Base-by-base conservation (phyloP, 768 basidiomycete species). In the Suillus subluteus region DNA sequence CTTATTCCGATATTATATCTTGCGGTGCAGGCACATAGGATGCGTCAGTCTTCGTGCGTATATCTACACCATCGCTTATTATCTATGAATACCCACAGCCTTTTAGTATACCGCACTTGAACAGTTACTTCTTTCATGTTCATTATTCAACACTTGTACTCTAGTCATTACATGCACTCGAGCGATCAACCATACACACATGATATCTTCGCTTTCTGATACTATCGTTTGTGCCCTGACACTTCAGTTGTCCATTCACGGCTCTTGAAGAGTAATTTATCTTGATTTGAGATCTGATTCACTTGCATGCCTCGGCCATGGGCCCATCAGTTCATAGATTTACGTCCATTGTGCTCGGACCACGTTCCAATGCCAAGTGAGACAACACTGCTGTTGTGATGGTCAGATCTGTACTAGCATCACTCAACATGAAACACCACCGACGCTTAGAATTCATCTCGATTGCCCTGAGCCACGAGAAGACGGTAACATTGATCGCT, bases 11-110 rank as follows among this genome's bases (percentile, higher is more conserved):
- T 71, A 48, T 43, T 21, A 71, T 75, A 66, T 16, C 63, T 69
- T 58, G 41, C 7, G 15, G 16, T 40, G 6, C 62, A 65, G 70
- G 64, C 58, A 41, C 63, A 43, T 56, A 8, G 50, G 61, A 58
- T 64, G 64, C 26, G 70, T 68, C 69, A 15, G 23, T 43, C 35
- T 35, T 38, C 55, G 65, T 68, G 62, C 73, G 66, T 75, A 76
- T 63, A 76, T 63, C 68, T 69, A 75, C 64, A 75, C 23, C 30
- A 26, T 58, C 16, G 43, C 55, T 52, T 74, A 68, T 67, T 64
- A 35, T 65, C 41, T 58, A 58, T 62, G 63, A 30, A 13, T 71
- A 67, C 68, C 43, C 43, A 66, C 40, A 63, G 37, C 62, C n/a
- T 35, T 63, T 65, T 65, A 65, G 18, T 61, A 37, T n/a, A 18